Percentiles rank a stretch among this genome's conserved stretches.
These are phyloP conservation scores for Cryptococcus neoformans DNA, from an alignment of 1,284 basidiomycete species.

Conservation along the genomic window DNA sequence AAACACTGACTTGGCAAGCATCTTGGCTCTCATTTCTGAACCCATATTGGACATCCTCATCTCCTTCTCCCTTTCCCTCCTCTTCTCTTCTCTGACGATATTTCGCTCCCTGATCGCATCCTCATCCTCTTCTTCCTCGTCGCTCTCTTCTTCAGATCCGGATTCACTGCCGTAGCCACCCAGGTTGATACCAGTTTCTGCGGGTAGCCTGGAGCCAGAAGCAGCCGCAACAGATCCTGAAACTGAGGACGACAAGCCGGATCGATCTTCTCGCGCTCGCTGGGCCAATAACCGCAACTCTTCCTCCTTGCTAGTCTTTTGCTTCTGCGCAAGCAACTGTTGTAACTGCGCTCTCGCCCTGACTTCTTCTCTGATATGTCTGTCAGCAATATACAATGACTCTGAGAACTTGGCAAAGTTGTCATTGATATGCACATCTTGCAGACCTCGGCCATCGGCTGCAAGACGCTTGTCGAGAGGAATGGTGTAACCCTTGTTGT, in stretches of 20 bases:
- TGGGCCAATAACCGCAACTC: conserved; percentile 91
- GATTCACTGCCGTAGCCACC: conserved; percentile 69
- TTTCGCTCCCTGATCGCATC: conserved; percentile 83
- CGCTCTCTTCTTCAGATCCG: conserved; percentile 52
- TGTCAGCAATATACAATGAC: conserved; percentile 91
- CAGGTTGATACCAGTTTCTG: conserved; percentile 56
- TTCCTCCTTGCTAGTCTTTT: conserved; percentile 96
- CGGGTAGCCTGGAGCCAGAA: conserved; percentile 53
- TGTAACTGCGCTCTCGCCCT: conserved; percentile 95
- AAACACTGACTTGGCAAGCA: conserved; percentile 65
- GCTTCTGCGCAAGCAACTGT: conserved; percentile 95
- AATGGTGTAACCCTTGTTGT: conserved; percentile 99
- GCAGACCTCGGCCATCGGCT: conserved; percentile 93
- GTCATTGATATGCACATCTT: conserved; percentile 99
- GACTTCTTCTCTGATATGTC: conserved; percentile 97
- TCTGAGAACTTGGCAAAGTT: conserved; percentile 99
- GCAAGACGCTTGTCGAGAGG: conserved; percentile 97
- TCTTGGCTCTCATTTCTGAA: conserved; percentile 90
- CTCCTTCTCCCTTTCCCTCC: conserved; percentile 90
- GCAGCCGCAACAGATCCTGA: conserved; percentile 28
- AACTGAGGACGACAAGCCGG: conserved; percentile 59
- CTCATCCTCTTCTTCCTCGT: conserved; percentile 66
- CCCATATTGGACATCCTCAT: conserved; percentile 99
- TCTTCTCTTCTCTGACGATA: conserved; percentile 85
- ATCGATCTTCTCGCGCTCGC: conserved; percentile 89